Conservation (phyloP, 306 rosid genomes). For the Lathyrus oleraceus region DNA sequence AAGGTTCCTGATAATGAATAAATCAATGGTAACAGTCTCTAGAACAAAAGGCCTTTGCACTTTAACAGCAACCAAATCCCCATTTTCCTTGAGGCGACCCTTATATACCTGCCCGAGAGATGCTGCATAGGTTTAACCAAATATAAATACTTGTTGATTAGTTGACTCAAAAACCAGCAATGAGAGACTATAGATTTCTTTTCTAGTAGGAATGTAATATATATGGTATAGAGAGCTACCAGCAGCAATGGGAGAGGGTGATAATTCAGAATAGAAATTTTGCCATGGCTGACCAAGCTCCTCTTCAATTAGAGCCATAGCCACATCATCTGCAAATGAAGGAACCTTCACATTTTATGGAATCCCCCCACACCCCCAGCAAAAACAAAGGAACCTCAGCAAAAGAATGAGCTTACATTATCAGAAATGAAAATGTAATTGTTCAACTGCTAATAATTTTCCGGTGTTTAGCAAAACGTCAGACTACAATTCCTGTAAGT, state of each 20-base stretch:
- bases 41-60: conserved; percentile 98
- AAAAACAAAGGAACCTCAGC: conserved; percentile 44
- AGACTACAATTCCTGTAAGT: conserved; percentile 2
- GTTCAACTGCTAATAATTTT: conserved; percentile 8
- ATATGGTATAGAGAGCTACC: conserved; percentile 60
- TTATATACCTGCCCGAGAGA: conserved; percentile 98
- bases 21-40: conserved; percentile 92
- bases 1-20: conserved; percentile 78
- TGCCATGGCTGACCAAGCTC: conserved; percentile 99
- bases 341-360: conserved; percentile 71
- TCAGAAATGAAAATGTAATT: conserved; percentile 23
- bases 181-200: conserved; percentile 32
- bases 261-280: conserved; percentile 79
- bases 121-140: conserved; percentile 61
- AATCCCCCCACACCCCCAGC: conserved; percentile 40
- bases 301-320: conserved; percentile 95
- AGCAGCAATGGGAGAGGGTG: conserved; percentile 96
- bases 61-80: conserved; percentile 96
- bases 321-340: conserved; percentile 94
- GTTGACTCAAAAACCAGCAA: conserved; percentile 34
- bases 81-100: conserved; percentile 91
- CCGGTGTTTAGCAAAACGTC: conserved; percentile 12
- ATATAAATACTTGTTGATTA: conserved; percentile 32
- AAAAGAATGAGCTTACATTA: conserved; percentile 26
- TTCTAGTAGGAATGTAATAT: conserved; percentile 35